Evolutionary conservation across 495 filamentous ascomycete species (phyloP).

Genomic region (Aspergillus campestris): DNA sequence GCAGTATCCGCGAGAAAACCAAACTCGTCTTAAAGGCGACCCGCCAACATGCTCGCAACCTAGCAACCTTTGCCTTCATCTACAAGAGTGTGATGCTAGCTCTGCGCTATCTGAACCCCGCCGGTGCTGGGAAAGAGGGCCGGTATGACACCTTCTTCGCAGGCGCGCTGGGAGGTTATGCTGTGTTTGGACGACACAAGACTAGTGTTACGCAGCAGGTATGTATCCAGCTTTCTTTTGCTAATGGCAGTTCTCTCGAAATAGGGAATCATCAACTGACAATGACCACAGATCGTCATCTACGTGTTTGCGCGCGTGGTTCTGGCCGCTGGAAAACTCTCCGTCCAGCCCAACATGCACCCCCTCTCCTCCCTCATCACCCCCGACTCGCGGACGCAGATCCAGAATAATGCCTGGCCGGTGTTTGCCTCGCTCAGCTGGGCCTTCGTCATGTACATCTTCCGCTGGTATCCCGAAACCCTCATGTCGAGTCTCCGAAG

Average conservation of each 20-base stretch:
- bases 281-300: constrained; percentile 62
- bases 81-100: constrained; percentile 77
- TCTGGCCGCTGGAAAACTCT: constrained; percentile 73
- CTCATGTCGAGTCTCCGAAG: constrained; percentile 83
- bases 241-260: no score
- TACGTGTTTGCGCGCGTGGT: constrained; percentile 93
- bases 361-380: constrained; percentile 35
- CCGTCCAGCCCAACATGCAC: constrained; percentile 55
- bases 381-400: constrained; percentile 33
- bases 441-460: constrained; percentile 92
- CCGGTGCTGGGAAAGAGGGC: constrained; percentile 55
- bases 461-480: constrained; percentile 81
- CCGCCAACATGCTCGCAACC: constrained; percentile 81
- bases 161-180: constrained; percentile 85
- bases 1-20: constrained; percentile 67
- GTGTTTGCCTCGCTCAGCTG: constrained; percentile 83
- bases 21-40: constrained; percentile 76
- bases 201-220: constrained; percentile 84
- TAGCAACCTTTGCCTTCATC: constrained; percentile 78
- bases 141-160: constrained; percentile 80
- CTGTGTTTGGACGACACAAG: constrained; percentile 81
- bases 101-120: constrained; percentile 53
- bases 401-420: constrained; percentile 73
- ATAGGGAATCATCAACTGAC: no score
- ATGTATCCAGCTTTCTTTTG: no score